phyloP scores from a whole-genome alignment of 306 rosid species.

The Sicyos edulis region DNA sequence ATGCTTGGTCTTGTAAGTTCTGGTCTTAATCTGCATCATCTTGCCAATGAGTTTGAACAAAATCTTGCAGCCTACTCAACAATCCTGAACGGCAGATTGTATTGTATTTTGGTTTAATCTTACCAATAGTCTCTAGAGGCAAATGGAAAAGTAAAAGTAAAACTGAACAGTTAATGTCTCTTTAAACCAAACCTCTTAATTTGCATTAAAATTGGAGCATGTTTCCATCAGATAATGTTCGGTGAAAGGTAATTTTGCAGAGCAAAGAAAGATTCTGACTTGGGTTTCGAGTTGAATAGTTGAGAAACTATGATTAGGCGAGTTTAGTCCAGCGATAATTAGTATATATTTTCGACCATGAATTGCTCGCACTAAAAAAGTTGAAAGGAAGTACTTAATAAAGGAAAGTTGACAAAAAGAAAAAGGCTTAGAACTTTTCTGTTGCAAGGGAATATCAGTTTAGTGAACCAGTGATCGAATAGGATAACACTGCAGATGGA shows the following conservation, averaged over 20 bases:
- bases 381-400: not conserved
- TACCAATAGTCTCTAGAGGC: not conserved
- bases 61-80: not conserved
- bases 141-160: too few species aligned
- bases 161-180: too few species aligned
- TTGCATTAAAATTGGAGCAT: not conserved
- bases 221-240: not conserved
- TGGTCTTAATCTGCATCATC: not conserved
- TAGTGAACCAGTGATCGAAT: too few species aligned
- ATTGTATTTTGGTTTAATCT: not conserved
- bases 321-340: too few species aligned
- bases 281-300: not conserved
- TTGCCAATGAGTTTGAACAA: not conserved
- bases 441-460: constrained; percentile 6
- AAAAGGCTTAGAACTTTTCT: constrained; percentile 9
- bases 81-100: not conserved
- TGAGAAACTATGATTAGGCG: not conserved
- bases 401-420: constrained; percentile 1
- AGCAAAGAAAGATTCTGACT: not conserved
- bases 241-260: not conserved
- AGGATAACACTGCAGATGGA: constrained; percentile 1
- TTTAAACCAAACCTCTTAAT: too few species aligned
- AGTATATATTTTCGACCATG: too few species aligned
- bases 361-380: too few species aligned
- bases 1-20: not conserved